Evolutionary conservation across 2,329 filamentous ascomycete genomes (phyloP).

Genomic region (Endothia cerciana): DNA sequence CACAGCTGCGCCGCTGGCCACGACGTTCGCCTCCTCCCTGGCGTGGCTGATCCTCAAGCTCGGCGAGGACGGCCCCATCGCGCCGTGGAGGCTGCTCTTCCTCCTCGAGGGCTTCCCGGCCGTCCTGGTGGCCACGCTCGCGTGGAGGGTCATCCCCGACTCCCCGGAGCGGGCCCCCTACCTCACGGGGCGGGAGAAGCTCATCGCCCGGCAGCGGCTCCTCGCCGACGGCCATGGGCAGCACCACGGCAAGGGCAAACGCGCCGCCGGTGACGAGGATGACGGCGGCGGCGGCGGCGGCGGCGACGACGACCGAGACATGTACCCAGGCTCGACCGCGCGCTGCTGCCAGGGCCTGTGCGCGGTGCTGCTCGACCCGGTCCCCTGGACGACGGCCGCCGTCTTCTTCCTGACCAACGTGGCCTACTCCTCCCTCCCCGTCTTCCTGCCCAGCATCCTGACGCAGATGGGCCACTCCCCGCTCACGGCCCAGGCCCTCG

Average conservation of each 20-base stretch:
- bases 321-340: slow-evolving; percentile 61
- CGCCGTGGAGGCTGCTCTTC: slow-evolving; percentile 85
- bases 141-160: slow-evolving; percentile 79
- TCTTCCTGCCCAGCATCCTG: slow-evolving; percentile 84
- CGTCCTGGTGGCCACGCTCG: slow-evolving; percentile 72
- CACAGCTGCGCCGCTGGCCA: slow-evolving; percentile 76
- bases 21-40: slow-evolving; percentile 77
- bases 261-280: slow-evolving; percentile 44
- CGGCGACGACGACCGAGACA: slow-evolving; percentile 32
- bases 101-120: slow-evolving; percentile 85
- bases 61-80: slow-evolving; percentile 67
- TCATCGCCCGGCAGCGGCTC: slow-evolving; percentile 72
- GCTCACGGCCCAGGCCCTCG: slow-evolving; percentile 73
- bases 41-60: slow-evolving; percentile 78
- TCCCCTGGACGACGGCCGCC: slow-evolving; percentile 73
- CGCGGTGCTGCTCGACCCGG: slow-evolving; percentile 65
- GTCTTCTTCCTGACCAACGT: slow-evolving; percentile 92
- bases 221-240: slow-evolving; percentile 18
- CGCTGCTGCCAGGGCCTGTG: slow-evolving; percentile 1
- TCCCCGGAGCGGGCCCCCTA: slow-evolving; percentile 68
- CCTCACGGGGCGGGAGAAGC: slow-evolving; percentile 65
- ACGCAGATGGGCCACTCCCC: slow-evolving; percentile 73
- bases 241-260: slow-evolving; percentile 50
- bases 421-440: slow-evolving; percentile 83
- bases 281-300: slow-evolving; percentile 26